Conservation (phyloP, 2,329 filamentous ascomycete genomes). For the Colletotrichum orchidophilum region DNA sequence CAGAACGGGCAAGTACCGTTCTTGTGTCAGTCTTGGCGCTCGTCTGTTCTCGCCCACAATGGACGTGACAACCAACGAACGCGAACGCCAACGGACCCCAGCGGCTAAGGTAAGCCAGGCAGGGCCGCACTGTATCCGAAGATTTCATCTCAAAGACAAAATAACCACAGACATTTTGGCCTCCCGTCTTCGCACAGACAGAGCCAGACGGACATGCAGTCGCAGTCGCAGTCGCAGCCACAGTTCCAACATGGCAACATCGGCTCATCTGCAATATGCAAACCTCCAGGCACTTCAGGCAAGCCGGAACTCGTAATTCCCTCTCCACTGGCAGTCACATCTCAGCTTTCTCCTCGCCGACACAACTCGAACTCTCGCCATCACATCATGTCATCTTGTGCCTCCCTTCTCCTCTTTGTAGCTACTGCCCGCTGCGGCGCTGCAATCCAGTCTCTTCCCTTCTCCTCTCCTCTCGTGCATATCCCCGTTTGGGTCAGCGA, state of each 20-base stretch:
- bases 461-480: constrained; percentile 6
- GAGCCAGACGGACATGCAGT: not conserved
- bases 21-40: not conserved
- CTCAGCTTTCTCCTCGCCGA: constrained; percentile 11
- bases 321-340: constrained; percentile 20
- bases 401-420: constrained; percentile 1
- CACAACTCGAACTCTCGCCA: not conserved
- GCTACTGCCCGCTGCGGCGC: not conserved
- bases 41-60: not conserved
- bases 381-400: constrained; percentile 26
- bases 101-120: not conserved
- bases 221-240: not conserved
- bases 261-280: not conserved
- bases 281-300: not conserved
- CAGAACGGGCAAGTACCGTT: constrained; percentile 5
- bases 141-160: not conserved
- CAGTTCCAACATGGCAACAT: not conserved
- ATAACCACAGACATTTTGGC: constrained; percentile 7
- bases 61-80: not conserved
- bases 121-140: not conserved
- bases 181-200: not conserved
- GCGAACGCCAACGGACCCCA: not conserved
- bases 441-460: not conserved
- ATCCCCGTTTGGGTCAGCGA: constrained; percentile 14
- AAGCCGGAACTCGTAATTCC: constrained; percentile 13